Evolutionary conservation across 805 yeast species (phyloP).

Genomic region (Ogataea wickerhamii): DNA sequence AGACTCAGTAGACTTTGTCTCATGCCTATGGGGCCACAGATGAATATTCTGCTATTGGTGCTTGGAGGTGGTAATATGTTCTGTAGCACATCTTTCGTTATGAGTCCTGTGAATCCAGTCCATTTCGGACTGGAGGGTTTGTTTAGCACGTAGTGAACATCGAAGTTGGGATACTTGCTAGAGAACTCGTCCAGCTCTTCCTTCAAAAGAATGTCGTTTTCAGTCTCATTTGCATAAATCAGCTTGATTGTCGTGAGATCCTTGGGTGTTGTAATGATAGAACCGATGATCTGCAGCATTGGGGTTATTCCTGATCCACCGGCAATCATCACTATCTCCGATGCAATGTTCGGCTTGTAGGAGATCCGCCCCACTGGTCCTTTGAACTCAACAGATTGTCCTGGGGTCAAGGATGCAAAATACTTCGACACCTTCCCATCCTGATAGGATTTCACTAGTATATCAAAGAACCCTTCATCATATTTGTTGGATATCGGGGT

Average conservation of each 20-base stretch:
- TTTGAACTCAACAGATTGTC: constrained; percentile 64
- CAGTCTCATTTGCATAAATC: constrained; percentile 71
- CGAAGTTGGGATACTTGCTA: constrained; percentile 57
- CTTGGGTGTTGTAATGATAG: constrained; percentile 63
- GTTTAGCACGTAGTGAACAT: constrained; percentile 56
- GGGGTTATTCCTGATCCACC: constrained; percentile 94
- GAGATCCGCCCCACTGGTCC: constrained; percentile 79
- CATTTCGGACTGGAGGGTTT: constrained; percentile 45
- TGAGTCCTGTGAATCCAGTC: constrained; percentile 60
- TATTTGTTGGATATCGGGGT: constrained; percentile 71
- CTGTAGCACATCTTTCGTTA: constrained; percentile 55
- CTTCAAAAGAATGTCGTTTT: constrained; percentile 69
- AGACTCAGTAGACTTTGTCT: constrained; percentile 47
- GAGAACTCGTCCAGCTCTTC: constrained; percentile 71
- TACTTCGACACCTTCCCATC: constrained; percentile 66
- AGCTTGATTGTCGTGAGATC: constrained; percentile 60
- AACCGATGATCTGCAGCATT: constrained; percentile 72
- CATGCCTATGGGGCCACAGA: constrained; percentile 77
- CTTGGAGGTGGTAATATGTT: constrained; percentile 50
- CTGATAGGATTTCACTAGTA: constrained; percentile 70
- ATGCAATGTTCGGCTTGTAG: constrained; percentile 55
- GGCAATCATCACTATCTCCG: constrained; percentile 65
- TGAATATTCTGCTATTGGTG: constrained; percentile 51
- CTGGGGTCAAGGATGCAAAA: constrained; percentile 61
- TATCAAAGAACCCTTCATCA: constrained; percentile 72